phyloP scores from a whole-genome alignment of 352 stramenopile species.

The Globisporangium okanoganense region DNA sequence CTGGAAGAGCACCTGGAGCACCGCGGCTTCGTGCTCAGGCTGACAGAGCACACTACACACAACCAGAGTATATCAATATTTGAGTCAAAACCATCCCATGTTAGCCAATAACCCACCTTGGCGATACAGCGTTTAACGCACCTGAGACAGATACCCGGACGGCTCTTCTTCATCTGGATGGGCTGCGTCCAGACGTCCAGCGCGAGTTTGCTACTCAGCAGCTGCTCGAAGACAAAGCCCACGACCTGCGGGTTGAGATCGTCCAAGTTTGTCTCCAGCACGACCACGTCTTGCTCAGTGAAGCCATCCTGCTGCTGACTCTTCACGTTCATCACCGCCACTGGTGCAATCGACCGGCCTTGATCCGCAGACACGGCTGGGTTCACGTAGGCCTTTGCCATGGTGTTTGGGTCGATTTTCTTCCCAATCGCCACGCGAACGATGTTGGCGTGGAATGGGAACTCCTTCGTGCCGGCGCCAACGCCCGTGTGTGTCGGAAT shows the following conservation, averaged over 20 bases:
- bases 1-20: conserved; percentile 64
- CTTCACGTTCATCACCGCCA: background rate
- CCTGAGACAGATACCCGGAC: conserved; percentile 71
- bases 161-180: conserved; percentile 93
- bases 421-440: conserved; percentile 83
- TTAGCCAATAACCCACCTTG: background rate
- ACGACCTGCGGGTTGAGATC: conserved; percentile 87
- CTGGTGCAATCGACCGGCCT: background rate
- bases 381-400: conserved; percentile 36
- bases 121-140: conserved; percentile 15
- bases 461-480: conserved; percentile 89
- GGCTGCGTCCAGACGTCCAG: conserved; percentile 87
- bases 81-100: too few relatives aligned
- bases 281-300: conserved; percentile 47
- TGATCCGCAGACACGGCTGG: background rate
- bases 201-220: conserved; percentile 50
- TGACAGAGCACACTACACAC: conserved; percentile 68
- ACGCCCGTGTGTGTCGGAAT: conserved; percentile 70
- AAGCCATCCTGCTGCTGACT: background rate
- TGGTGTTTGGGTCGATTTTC: conserved; percentile 30
- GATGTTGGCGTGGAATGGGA: conserved; percentile 86
- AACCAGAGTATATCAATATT: too few relatives aligned
- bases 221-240: conserved; percentile 66
- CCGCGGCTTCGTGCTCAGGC: conserved; percentile 39
- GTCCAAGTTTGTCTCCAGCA: conserved; percentile 90